Base-by-base conservation (phyloP, 495 filamentous ascomycete species). In the Penicillium arizonense region DNA sequence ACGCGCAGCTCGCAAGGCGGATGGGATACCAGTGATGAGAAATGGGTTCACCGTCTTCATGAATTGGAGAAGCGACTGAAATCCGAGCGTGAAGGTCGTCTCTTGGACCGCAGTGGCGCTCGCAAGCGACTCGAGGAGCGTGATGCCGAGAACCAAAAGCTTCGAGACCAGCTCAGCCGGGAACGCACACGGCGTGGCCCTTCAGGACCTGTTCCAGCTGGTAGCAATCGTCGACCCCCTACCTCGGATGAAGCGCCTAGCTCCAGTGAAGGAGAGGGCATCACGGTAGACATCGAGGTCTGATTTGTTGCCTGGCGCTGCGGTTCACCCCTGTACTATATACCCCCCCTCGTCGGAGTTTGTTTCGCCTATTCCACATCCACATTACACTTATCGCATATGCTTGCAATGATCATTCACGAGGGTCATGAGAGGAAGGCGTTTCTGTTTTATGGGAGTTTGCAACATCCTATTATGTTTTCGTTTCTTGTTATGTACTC, bases 31-130 rank as follows among this genome's bases (percentile, higher is more conserved):
- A 71, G 68, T 2, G 80, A 80, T 47, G 86, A 94, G 50, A 83
- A 87, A 61, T 97, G 89, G 90, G 84, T 91, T 58, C 80, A 95
- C 40, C 76, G 95, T 16, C 72, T 98, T 14, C 81, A 87, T 45
- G 91, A 97, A 57, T 68, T 97, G 37, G 95, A 98, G 77, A 82
- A 85, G 62, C 82, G 92, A 57, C 77, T 98, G 24, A 96, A 96
- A 61, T 84, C 86, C 16, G 94, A 98, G 68, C 74, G 94, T 9
- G 94, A 97, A 65, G 92, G 83, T n/a, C 75, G 95, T 34, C 64
- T 92, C 23, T 67, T 94, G 39, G 94, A 98, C 72, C 83, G 93
- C 18, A 85, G 75, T 24, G 90, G 88, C 35, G 94, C 94, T 33
- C 77, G 88, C 52, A 87, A 89, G 76, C 77, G 94, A 57, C 77